Evolutionary conservation across 2,329 filamentous ascomycete species (phyloP).

Genomic region (Phaeosphaeriaceae sp.): DNA sequence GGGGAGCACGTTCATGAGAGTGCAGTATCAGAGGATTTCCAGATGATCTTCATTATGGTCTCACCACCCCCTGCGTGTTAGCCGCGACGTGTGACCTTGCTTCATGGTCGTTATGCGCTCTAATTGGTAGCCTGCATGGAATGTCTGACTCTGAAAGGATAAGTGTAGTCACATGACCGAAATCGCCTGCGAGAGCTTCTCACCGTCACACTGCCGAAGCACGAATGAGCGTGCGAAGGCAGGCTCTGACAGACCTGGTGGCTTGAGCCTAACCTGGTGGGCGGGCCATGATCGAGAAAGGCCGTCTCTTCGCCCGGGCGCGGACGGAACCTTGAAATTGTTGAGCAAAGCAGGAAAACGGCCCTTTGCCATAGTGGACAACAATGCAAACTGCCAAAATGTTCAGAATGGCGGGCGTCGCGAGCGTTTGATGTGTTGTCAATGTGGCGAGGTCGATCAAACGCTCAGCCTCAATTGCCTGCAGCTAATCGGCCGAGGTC

Average conservation of each 20-base stretch:
- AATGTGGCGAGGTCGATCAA: constrained; percentile 38
- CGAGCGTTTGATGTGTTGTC: constrained; percentile 40
- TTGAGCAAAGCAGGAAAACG: constrained; percentile 24
- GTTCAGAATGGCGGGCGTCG: constrained; percentile 8
- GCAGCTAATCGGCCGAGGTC: constrained; percentile 24
- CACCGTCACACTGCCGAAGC: constrained; percentile 29
- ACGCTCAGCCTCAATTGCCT: constrained; percentile 42
- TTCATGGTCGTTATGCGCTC: constrained; percentile 10
- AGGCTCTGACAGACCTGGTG: constrained; percentile 34
- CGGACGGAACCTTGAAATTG: constrained; percentile 32
- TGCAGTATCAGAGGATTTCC: not conserved
- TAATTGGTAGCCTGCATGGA: constrained; percentile 32
- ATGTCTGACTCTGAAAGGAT: constrained; percentile 23
- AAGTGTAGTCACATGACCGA: constrained; percentile 39
- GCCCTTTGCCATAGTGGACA: constrained; percentile 14
- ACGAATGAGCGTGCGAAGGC: constrained; percentile 40
- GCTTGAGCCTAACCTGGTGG: constrained; percentile 37
- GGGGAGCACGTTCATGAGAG: not conserved
- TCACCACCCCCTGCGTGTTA: constrained; percentile 29
- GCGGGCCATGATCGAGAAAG: constrained; percentile 30
- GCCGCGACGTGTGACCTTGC: constrained; percentile 30
- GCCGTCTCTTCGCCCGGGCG: constrained; percentile 24
- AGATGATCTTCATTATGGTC: not conserved
- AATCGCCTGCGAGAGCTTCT: constrained; percentile 32
- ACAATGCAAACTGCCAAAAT: constrained; percentile 9